Percentiles rank a stretch among this genome's conserved stretches.
Evolutionary conservation across 768 basidiomycete genomes (phyloP).

Genomic region (Tricholoma bakamatsutake): DNA sequence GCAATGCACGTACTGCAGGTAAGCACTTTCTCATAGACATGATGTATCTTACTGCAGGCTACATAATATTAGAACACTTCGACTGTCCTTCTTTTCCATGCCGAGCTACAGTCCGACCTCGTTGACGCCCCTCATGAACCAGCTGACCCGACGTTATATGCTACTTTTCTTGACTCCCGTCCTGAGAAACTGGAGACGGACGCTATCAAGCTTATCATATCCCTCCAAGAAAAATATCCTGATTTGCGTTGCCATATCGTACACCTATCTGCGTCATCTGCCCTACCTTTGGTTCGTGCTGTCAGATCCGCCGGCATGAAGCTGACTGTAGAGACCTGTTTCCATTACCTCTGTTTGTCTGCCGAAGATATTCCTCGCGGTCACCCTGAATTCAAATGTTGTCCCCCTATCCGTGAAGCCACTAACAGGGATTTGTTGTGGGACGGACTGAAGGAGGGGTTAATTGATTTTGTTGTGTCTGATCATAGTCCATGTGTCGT

Average conservation of each 20-base stretch:
- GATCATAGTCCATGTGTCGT: constrained; percentile 92
- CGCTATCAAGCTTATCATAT: constrained; percentile 75
- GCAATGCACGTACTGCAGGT: constrained; percentile 80
- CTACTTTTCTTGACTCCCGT: constrained; percentile 81
- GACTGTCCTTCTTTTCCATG: constrained; percentile 85
- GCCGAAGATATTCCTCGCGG: constrained; percentile 70
- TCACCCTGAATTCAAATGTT: constrained; percentile 90
- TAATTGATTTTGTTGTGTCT: constrained; percentile 90
- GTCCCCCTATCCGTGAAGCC: constrained; percentile 81
- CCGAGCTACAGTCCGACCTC: constrained; percentile 58
- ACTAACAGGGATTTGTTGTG: constrained; percentile 73
- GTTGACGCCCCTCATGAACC: constrained; percentile 6
- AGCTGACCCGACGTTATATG: constrained; percentile 52
- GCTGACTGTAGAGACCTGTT: constrained; percentile 94
- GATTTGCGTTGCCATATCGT: constrained; percentile 86
- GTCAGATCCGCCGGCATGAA: constrained; percentile 61
- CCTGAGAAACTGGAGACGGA: constrained; percentile 74
- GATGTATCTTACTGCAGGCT: not conserved
- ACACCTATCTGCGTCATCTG: constrained; percentile 83
- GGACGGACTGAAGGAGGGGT: constrained; percentile 74
- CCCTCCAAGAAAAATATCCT: constrained; percentile 57
- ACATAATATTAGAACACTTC: constrained; percentile 44
- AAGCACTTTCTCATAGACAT: constrained; percentile 6
- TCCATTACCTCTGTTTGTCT: constrained; percentile 86
- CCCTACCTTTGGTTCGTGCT: constrained; percentile 68